These are phyloP conservation scores for Sporothrix dimorphospora DNA, from an alignment of 2,329 filamentous ascomycete species.

Conservation along the genomic window DNA sequence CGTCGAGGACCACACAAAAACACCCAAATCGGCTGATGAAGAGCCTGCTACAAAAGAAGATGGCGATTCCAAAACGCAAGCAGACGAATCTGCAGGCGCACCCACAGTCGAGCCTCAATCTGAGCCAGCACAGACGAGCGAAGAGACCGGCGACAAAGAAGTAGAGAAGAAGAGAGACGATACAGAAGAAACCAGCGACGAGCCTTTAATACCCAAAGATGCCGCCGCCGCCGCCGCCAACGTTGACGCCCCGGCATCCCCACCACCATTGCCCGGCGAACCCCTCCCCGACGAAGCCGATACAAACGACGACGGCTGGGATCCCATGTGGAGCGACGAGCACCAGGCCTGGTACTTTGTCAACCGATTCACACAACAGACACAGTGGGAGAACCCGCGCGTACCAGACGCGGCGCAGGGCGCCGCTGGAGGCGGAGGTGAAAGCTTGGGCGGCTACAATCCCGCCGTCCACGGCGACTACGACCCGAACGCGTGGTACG, in stretches of 20 bases:
- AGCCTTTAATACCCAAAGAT: neutral
- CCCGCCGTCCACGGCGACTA: constrained; percentile 96
- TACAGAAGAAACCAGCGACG: neutral
- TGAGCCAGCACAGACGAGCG: neutral
- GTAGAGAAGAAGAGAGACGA: neutral
- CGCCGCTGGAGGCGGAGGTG: constrained; percentile 39
- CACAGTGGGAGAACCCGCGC: constrained; percentile 86
- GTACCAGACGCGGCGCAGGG: too few relatives aligned
- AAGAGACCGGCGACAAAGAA: neutral
- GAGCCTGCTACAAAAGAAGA: neutral
- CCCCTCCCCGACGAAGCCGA: constrained; percentile 43
- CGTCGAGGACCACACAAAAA: neutral
- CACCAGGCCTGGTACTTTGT: constrained; percentile 77
- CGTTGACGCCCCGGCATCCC: neutral
- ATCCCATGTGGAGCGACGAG: constrained; percentile 71
- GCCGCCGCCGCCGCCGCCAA: neutral
- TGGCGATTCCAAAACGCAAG: neutral
- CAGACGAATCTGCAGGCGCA: neutral
- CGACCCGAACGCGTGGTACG: constrained; percentile 94
- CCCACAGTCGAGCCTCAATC: neutral
- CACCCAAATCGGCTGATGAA: neutral
- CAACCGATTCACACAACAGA: constrained; percentile 74
- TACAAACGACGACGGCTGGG: constrained; percentile 69
- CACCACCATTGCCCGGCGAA: constrained; percentile 48
- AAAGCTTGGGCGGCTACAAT: constrained; percentile 74